These are phyloP conservation scores for Pseudogymnoascus destructans DNA, from an alignment of 2,329 filamentous ascomycete genomes.

Conservation along the genomic window DNA sequence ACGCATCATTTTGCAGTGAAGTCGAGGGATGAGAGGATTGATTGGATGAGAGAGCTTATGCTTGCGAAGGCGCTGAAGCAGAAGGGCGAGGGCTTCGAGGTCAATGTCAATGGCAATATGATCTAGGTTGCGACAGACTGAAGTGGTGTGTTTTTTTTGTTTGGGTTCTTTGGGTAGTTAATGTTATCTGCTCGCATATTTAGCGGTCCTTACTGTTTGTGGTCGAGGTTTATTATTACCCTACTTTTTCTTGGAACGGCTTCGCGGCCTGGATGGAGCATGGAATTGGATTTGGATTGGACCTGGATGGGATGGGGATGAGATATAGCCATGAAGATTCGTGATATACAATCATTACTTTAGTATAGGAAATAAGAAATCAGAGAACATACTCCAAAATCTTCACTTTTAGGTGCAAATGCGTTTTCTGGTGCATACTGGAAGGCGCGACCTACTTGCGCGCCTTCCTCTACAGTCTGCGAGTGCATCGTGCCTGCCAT, in stretches of 20 bases:
- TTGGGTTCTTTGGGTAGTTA: not conserved
- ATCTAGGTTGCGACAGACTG: slow-evolving; percentile 33
- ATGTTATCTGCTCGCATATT: slow-evolving; percentile 5
- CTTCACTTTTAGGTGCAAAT: not conserved
- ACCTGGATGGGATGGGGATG: not conserved
- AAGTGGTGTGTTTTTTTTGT: not conserved
- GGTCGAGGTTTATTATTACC: not conserved
- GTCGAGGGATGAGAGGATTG: slow-evolving; percentile 77
- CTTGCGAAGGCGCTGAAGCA: slow-evolving; percentile 75
- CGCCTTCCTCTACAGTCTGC: no score
- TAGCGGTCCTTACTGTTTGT: not conserved
- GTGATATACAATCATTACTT: slow-evolving; percentile 5
- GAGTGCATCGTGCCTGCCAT: no score
- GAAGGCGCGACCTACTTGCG: no score
- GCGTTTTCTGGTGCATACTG: not conserved
- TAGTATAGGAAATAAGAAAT: not conserved
- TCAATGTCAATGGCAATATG: slow-evolving; percentile 70
- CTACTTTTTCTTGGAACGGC: slow-evolving; percentile 2
- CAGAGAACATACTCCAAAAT: not conserved
- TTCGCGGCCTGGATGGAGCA: slow-evolving; percentile 2
- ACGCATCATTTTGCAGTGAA: slow-evolving; percentile 90
- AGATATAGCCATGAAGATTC: not conserved
- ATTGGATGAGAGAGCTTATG: slow-evolving; percentile 95
- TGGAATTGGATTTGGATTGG: not conserved
- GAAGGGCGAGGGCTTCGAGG: slow-evolving; percentile 71